Evolutionary conservation across 2,329 filamentous ascomycete species (phyloP), one percentile per base, ranked within the genome.

Genomic region (Colletotrichum graminicola): DNA sequence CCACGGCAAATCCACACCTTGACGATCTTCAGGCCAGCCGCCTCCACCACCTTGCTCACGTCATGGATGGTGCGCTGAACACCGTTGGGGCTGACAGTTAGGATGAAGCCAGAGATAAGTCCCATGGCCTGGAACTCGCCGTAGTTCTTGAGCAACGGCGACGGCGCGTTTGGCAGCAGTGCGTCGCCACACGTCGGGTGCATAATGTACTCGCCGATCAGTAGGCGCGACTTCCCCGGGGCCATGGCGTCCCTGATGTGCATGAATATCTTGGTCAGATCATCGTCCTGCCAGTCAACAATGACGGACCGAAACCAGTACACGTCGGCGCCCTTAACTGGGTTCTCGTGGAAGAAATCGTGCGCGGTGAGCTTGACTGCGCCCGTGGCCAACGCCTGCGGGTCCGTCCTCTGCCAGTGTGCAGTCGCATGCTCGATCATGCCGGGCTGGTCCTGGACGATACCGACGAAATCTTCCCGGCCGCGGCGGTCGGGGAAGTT

Each of bases 321-420:
- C 14, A 73, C 84, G 74, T 90, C 88, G 0, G 87, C 89, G 4
- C 77, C 83, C 59, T 84, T 80, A 18, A 87, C 81, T 0, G 85
- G 83, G 77, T 91, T 89, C 62, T 85, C 83, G 7, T 82, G 81
- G 76, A 90, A 89, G 76, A 91, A 89, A 75, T 90, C 86, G 76
- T 91, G 88, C 3, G 80, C 80, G 72, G 83, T 80, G 71, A 87
- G 79, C 23, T 76, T 76, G 51, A 88, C 72, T 7, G 36, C 36
- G 41, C 63, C 65, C 26, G 45, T 57, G 32, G 57, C 64, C 36
- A 71, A 12, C 5, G 68, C 68, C 36, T 54, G 41, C 26, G 52
- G 57, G 29, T 71, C 68, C 43, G 43, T 71, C 64, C 39, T 49
- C 23, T 71, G 57, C 64, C 68, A 71, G 52, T 67, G 26, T 18